phyloP scores from a whole-genome alignment of 305 asterid species.

The Ajuga reptans region DNA sequence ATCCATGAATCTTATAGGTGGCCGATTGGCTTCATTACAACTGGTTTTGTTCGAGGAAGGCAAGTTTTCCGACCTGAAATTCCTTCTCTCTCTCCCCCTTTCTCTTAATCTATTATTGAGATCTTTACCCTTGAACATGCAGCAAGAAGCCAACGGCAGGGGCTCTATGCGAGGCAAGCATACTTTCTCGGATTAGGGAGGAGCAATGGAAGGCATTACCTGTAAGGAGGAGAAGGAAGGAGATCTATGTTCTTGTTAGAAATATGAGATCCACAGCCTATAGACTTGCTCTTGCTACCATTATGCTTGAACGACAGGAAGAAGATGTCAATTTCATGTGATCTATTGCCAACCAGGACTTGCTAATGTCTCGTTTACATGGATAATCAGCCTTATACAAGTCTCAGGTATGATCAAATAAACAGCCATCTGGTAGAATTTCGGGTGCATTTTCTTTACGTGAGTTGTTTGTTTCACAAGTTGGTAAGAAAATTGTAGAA shows the following conservation, averaged over 20 bases:
- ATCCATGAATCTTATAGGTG: conserved; percentile 38
- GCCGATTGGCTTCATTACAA: conserved; percentile 76
- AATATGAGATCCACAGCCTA: conserved; percentile 78
- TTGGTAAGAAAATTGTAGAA: no score
- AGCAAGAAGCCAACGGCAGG: conserved; percentile 69
- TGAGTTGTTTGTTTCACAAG: no score
- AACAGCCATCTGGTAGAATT: no score
- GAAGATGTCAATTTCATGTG: conserved; percentile 53
- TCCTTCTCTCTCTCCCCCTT: neutral
- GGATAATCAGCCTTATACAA: neutral
- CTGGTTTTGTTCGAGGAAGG: conserved; percentile 91
- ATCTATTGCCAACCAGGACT: conserved; percentile 6
- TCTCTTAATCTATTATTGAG: neutral
- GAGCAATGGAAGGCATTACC: conserved; percentile 63
- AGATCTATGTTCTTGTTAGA: conserved; percentile 70
- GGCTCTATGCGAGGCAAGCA: conserved; percentile 61
- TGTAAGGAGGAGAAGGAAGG: conserved; percentile 49
- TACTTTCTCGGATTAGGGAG: conserved; percentile 55
- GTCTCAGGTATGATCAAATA: conserved; percentile 1
- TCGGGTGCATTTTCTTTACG: no score
- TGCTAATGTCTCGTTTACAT: neutral
- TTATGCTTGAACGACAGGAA: conserved; percentile 64
- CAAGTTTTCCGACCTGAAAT: conserved; percentile 12
- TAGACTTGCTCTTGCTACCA: conserved; percentile 75
- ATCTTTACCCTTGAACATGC: conserved; percentile 24